Evolutionary conservation across 768 basidiomycete species (phyloP).

Genomic region (Hericium coralloides): DNA sequence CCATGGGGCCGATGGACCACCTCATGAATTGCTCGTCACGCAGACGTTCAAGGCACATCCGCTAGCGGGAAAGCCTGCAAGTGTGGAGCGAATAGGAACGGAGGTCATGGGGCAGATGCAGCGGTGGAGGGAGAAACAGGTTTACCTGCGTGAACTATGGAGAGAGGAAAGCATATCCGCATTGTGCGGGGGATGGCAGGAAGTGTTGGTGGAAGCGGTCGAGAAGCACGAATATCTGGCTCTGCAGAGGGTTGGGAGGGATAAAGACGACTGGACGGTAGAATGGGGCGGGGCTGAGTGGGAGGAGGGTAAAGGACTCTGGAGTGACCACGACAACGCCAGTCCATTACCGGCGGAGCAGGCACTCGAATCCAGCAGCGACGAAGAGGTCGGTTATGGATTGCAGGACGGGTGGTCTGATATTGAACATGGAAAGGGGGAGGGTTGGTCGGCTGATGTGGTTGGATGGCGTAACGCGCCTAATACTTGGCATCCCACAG

Average conservation of each 20-base stretch:
- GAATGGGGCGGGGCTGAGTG: constrained; percentile 17
- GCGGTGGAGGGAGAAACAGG: constrained; percentile 36
- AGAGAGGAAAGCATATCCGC: constrained; percentile 35
- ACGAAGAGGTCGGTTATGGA: too few species aligned
- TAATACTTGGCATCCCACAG: too few species aligned
- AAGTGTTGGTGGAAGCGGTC: constrained; percentile 39
- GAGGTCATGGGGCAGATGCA: constrained; percentile 47
- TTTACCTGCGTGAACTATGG: constrained; percentile 37
- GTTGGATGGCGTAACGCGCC: too few species aligned
- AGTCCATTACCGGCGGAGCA: too few species aligned
- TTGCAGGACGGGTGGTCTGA: too few species aligned
- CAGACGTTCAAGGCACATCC: constrained; percentile 47
- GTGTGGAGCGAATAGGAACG: constrained; percentile 38
- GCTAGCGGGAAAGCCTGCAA: constrained; percentile 32
- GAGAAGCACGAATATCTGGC: constrained; percentile 19
- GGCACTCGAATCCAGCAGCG: too few species aligned
- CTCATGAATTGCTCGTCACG: constrained; percentile 40
- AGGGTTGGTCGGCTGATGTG: too few species aligned
- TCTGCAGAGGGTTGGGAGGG: not conserved
- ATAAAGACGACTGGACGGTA: constrained; percentile 15
- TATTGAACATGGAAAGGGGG: too few species aligned
- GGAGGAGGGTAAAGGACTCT: not conserved
- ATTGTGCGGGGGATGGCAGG: constrained; percentile 56
- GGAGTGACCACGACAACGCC: not conserved
- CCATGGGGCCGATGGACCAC: constrained; percentile 2